Evolutionary conservation across 1,139 yeast genomes (phyloP), one percentile per base, ranked within the genome.

Genomic region (Geotrichum phurueaensis): DNA sequence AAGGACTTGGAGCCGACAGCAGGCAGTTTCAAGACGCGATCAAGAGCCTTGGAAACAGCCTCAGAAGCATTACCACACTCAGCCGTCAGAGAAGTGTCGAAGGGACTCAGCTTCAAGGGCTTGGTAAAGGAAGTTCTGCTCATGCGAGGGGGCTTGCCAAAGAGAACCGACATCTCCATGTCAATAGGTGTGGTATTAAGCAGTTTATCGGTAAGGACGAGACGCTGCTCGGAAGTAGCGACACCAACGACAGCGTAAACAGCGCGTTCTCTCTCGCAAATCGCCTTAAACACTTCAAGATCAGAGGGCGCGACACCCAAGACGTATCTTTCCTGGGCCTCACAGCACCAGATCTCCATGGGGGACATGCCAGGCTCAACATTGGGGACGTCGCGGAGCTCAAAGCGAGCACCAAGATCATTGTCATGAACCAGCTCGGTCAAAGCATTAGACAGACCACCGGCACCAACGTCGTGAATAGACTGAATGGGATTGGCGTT

Each of bases 261-360:
- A 64, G 97, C 96, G 75, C 99, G 87, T 79, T 95, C 99, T 75
- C 99, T 87, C 70, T 84, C 84, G 80, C 99, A 95, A 61, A 95
- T 86, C 56, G 81, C 81, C 69, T 84, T 83, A 75, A 95, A 95
- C 27, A 79, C 70, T 3, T 83, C 84, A 65, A 94, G 77, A 72
- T 91, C 89, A 65, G 85, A 86, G 60, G 90, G 91, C 13, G 92
- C 83, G 65, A 94, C 96, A 65, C 96, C 99, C 70, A 95, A 76
- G 33, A 95, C 99, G 71, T 92, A 95, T 75, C 99, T 85, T 76
- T 95, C 99, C 78, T 95, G 99, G 5, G 99, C 95, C 77, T 95
- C 99, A 70, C 96, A 92, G 83, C 99, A 95, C 99, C 99, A 95
- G 68, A 95, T 91, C 78, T 95, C 99, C 96, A 94, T 89, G 60